These are phyloP conservation scores for Leptodermis oblonga DNA, from an alignment of 257 asterid genomes.

Conservation along the genomic window DNA sequence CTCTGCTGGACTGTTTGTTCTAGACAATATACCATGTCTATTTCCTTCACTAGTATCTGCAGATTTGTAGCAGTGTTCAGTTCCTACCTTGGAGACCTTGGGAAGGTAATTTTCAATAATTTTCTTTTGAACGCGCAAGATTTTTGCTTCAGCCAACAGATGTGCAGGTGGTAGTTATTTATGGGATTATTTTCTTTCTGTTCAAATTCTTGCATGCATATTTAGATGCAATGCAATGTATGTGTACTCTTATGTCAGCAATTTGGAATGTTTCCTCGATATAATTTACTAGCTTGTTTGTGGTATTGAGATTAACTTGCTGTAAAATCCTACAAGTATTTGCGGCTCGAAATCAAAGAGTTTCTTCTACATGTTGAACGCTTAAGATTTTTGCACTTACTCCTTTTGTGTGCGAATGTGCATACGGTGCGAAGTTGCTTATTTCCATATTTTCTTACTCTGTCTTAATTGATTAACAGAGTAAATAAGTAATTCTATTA, in stretches of 20 bases:
- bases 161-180: neutral
- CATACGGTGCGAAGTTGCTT: neutral
- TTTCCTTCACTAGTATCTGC: slow-evolving; percentile 33
- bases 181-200: neutral
- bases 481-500: neutral
- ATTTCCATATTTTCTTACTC: neutral
- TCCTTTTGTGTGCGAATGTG: neutral
- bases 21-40: slow-evolving; percentile 8
- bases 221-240: neutral
- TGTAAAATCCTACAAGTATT: too few relatives aligned
- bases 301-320: neutral
- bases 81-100: slow-evolving; percentile 96
- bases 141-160: neutral
- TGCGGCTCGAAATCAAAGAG: neutral
- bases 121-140: neutral
- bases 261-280: neutral
- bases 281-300: neutral
- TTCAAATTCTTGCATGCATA: neutral
- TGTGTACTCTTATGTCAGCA: neutral
- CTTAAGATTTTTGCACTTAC: neutral
- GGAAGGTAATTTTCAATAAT: slow-evolving; percentile 58
- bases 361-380: neutral
- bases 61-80: slow-evolving; percentile 91
- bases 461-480: neutral
- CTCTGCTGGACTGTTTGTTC: neutral